Evolutionary conservation across 345 rosid genomes (phyloP), one percentile per base, ranked within the genome.

Genomic region (Citrus reticulata): DNA sequence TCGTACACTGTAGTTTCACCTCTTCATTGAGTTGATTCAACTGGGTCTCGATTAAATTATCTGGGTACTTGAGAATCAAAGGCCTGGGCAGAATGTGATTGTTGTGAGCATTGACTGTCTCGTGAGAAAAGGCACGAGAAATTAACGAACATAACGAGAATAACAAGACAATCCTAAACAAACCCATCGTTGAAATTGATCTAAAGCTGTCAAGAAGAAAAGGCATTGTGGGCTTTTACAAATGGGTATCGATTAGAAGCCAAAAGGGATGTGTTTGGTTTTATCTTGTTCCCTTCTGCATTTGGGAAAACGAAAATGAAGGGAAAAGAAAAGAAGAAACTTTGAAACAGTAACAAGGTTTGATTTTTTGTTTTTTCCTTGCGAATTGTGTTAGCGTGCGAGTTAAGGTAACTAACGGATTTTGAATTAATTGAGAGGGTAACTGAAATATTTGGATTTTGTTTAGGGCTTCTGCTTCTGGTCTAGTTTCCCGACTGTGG

Each of bases 1-100:
- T 95, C 13, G 90, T 89, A 77, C 99, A 95, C 79, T 85, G 86
- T 24, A 92, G 61, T 60, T 79, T 73, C 58, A 91, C 65, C 63
- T 90, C 93, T 39, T 86, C 89, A 5, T 81, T 88, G n/a, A 79
- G 35, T 77, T 84, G 79, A 29, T 75, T 78, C 70, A 77, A 79
- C 70, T 79, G 87, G 37, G 83, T 78, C 76, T 83, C 85, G 69
- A 77, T 68, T 29, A 25, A 68, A 40, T 57, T 78, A 5, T 81
- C 86, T 0, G 91, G 78, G 81, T 89, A 89, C 74, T 90, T 86
- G 35, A 93, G 71, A 81, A 93, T 90, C 81, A 91, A 70, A 8
- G 95, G 93, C 67, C 91, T 80, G 4, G 93, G 92, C 9, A 89
- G 85, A n/a, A 69, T 65, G 51, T 89, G 84, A 30, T 87, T 49